Percentiles rank a stretch among this genome's conserved stretches.
These are phyloP conservation scores for Acer campestre DNA, from an alignment of 345 rosid genomes.

Conservation along the genomic window DNA sequence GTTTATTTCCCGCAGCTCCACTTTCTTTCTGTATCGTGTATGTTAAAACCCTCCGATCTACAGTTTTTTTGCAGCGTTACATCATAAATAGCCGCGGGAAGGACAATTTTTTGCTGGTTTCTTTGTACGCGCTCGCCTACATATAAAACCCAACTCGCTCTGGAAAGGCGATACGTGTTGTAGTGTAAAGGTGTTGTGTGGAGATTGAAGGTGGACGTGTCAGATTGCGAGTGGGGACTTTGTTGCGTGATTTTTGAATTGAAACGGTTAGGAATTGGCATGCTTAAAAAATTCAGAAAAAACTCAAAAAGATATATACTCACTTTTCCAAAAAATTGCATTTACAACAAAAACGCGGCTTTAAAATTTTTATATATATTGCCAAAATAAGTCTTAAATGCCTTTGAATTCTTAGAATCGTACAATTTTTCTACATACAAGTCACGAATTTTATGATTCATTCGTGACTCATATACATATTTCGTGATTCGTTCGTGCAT, in stretches of 20 bases:
- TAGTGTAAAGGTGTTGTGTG: not conserved
- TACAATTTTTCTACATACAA: too few species aligned
- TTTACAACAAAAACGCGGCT: too few species aligned
- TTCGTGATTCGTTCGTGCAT: too few species aligned
- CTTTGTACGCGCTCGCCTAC: not conserved
- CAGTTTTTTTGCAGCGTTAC: slow-evolving; percentile 8
- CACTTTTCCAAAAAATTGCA: too few species aligned
- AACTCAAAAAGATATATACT: too few species aligned
- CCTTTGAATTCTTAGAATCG: too few species aligned
- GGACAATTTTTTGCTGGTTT: slow-evolving; percentile 20
- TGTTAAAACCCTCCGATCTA: slow-evolving; percentile 24
- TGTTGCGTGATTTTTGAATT: slow-evolving; percentile 6
- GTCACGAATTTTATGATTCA: too few species aligned
- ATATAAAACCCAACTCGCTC: not conserved
- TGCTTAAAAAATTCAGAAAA: too few species aligned
- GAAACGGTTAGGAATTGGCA: slow-evolving; percentile 30
- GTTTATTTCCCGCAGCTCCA: not conserved
- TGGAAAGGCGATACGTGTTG: not conserved
- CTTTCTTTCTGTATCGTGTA: not conserved
- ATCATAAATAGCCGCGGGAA: slow-evolving; percentile 65
- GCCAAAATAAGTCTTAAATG: too few species aligned
- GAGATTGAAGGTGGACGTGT: not conserved
- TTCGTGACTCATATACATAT: too few species aligned
- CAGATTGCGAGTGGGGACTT: slow-evolving; percentile 15
- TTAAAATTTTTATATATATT: too few species aligned